Conservation (phyloP, 1,139 yeast genomes). For the Sugiyamaella paludigena region DNA sequence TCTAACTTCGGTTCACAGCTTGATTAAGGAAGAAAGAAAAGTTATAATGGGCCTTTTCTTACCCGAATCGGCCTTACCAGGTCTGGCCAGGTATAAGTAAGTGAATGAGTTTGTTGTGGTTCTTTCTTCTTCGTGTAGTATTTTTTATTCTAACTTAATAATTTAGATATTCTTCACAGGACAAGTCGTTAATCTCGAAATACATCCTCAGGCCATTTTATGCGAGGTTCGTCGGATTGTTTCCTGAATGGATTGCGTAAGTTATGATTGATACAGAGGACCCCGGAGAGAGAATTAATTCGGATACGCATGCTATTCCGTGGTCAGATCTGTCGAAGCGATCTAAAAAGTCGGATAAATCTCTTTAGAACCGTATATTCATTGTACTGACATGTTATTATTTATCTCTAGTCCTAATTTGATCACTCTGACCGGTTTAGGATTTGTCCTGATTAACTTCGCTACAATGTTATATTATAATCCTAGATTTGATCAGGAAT, state of each 20-base stretch:
- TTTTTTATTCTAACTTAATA: not conserved
- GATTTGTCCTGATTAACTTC: slow-evolving; percentile 65
- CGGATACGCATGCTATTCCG: too few relatives aligned
- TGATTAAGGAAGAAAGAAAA: not conserved
- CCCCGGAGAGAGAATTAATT: too few relatives aligned
- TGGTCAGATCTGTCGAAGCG: too few relatives aligned
- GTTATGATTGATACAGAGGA: slow-evolving; percentile 16
- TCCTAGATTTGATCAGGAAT: slow-evolving; percentile 55
- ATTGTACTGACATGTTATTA: not conserved
- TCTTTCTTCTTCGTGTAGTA: too few relatives aligned
- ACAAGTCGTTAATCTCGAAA: slow-evolving; percentile 73
- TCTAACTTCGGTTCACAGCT: not conserved
- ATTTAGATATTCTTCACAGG: slow-evolving; percentile 62
- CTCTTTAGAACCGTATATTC: too few relatives aligned
- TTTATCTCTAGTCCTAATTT: slow-evolving; percentile 48
- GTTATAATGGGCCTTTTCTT: slow-evolving; percentile 67
- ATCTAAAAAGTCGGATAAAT: too few relatives aligned
- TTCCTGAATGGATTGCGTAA: slow-evolving; percentile 78
- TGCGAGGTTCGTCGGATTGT: slow-evolving; percentile 62
- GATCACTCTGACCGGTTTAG: slow-evolving; percentile 75
- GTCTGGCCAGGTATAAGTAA: slow-evolving; percentile 66
- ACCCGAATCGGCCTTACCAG: slow-evolving; percentile 57
- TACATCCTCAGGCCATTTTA: slow-evolving; percentile 74
- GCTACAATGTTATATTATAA: slow-evolving; percentile 67
- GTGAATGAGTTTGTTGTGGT: too few relatives aligned